A percentile compares a stretch with the other conserved stretches of the same genome.
phyloP scores from a whole-genome alignment of 2,329 filamentous ascomycete genomes.

The Fusarium ramigenum region DNA sequence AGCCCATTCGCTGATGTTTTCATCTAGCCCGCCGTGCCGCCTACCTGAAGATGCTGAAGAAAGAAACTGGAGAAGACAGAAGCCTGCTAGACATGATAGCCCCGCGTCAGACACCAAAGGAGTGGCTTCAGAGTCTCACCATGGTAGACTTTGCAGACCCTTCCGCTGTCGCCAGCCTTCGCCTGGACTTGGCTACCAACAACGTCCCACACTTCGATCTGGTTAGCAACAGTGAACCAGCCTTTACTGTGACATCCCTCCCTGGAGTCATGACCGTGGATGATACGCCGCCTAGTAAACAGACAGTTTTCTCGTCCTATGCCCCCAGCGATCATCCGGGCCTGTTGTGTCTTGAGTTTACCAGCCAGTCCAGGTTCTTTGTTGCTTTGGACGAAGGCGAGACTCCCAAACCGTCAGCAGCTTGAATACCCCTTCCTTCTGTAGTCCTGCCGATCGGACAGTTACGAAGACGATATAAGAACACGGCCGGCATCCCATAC shows the following conservation, averaged over 20 bases:
- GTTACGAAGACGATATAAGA: neutral
- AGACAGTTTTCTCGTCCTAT: neutral
- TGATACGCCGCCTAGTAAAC: neutral
- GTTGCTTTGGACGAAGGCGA: neutral
- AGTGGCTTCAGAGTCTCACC: neutral
- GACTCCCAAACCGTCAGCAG: neutral
- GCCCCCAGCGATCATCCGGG: neutral
- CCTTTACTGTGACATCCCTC: neutral
- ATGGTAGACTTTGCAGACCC: neutral
- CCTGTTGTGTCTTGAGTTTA: neutral
- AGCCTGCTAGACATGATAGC: accelerated
- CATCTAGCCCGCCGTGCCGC: neutral
- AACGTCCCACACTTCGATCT: neutral
- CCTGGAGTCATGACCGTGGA: neutral
- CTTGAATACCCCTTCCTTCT: neutral
- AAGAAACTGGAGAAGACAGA: neutral
- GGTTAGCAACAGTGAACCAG: accelerated
- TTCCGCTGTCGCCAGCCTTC: neutral
- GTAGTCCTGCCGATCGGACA: neutral
- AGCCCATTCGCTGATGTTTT: neutral
- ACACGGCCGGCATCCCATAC: neutral
- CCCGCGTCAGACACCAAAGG: neutral
- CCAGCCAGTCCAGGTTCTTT: neutral
- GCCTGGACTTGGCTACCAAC: neutral
- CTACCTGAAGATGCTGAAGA: neutral